Evolutionary conservation across 257 asterid genomes (phyloP).

Genomic region (Agastache rugosa): DNA sequence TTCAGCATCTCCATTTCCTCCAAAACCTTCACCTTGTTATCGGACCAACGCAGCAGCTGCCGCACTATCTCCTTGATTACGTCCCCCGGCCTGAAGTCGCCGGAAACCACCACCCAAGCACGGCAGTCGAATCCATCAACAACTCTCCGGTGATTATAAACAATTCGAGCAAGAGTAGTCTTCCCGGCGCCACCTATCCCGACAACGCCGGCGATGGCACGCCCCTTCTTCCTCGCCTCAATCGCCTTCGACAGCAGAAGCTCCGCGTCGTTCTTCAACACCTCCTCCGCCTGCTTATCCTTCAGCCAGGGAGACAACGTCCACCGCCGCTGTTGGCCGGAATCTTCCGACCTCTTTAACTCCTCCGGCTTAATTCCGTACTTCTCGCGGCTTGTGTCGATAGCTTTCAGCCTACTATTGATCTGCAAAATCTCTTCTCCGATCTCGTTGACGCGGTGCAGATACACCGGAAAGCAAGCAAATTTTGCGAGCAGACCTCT

Average conservation of each 20-base stretch:
- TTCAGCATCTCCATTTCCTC: background rate
- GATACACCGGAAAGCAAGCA: background rate
- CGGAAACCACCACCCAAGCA: constrained; percentile 37
- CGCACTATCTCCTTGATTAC: constrained; percentile 27
- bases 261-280: background rate
- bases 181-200: constrained; percentile 38
- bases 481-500: background rate
- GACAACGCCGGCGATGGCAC: constrained; percentile 10
- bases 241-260: background rate
- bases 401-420: background rate
- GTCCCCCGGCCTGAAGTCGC: constrained; percentile 2
- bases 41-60: constrained; percentile 11
- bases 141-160: constrained; percentile 20
- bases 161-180: constrained; percentile 30
- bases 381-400: constrained; percentile 11
- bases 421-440: background rate
- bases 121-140: constrained; percentile 24
- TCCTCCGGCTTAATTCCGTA: constrained; percentile 21
- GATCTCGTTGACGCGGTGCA: background rate
- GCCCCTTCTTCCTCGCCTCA: background rate
- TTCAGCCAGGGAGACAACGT: constrained; percentile 26
- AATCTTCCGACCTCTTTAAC: background rate
- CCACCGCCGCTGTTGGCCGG: background rate
- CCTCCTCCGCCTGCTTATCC: constrained; percentile 29
- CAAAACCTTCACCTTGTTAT: constrained; percentile 2